Conservation (phyloP, 169 alveolate species). For the Plasmodium chabaudi region DNA sequence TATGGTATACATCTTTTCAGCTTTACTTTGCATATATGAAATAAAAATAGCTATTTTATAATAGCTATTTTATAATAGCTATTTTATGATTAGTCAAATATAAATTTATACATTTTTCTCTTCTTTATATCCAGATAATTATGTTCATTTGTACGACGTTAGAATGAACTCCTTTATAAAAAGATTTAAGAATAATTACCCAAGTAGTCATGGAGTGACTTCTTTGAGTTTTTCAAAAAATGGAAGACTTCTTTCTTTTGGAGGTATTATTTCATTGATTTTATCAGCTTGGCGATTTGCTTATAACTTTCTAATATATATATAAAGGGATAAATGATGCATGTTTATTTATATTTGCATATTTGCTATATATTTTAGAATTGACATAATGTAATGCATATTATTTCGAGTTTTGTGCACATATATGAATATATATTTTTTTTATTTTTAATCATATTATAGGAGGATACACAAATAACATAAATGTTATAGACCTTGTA, state of each 20-base stretch:
- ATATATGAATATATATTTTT: conserved; percentile 7
- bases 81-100: neutral
- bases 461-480: conserved; percentile 73
- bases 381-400: neutral
- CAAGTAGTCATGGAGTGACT: conserved; percentile 70
- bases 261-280: conserved; percentile 48
- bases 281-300: neutral
- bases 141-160: conserved; percentile 59
- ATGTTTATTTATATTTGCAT: neutral
- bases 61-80: neutral
- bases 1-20: conserved; percentile 19
- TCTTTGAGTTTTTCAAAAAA: conserved; percentile 71
- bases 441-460: neutral
- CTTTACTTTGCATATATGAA: neutral
- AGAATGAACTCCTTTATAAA: conserved; percentile 59
- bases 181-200: conserved; percentile 64
- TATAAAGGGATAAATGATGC: no score
- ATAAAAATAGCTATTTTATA: neutral
- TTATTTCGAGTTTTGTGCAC: neutral
- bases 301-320: neutral
- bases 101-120: neutral
- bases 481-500: conserved; percentile 46
- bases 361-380: neutral
- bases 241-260: conserved; percentile 55
- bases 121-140: conserved; percentile 35